These are phyloP conservation scores for Solanum virginianum DNA, from an alignment of 257 asterid genomes.

Conservation along the genomic window DNA sequence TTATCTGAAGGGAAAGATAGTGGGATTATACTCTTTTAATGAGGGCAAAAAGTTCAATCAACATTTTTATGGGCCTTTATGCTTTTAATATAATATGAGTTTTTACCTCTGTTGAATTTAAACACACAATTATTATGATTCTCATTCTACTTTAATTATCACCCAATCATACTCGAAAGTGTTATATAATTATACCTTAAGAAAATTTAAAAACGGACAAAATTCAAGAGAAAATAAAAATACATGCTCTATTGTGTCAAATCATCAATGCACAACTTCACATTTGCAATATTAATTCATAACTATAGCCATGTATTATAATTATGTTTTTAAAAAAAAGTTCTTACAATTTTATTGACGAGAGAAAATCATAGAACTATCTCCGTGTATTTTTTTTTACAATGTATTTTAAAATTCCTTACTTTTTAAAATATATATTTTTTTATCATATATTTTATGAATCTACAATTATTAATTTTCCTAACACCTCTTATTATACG, in stretches of 20 bases:
- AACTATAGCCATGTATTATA: background rate
- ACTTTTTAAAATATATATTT: background rate
- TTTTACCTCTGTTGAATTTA: too few relatives aligned
- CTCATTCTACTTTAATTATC: too few relatives aligned
- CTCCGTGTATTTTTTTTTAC: background rate
- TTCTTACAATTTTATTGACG: background rate
- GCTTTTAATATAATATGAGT: too few relatives aligned
- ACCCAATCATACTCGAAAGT: too few relatives aligned
- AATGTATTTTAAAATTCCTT: background rate
- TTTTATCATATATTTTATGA: background rate
- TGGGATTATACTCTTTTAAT: too few relatives aligned
- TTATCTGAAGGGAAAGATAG: too few relatives aligned
- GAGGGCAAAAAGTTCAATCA: too few relatives aligned
- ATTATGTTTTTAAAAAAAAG: background rate
- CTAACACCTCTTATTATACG: background rate
- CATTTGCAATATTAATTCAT: background rate
- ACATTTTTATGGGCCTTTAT: too few relatives aligned
- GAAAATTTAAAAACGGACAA: too few relatives aligned
- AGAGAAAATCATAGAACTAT: background rate
- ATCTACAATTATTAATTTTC: background rate
- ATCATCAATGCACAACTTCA: background rate
- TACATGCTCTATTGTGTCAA: background rate
- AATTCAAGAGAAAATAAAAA: too few relatives aligned
- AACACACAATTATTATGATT: too few relatives aligned
- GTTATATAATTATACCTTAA: too few relatives aligned